These are phyloP conservation scores for Boletus semigastroideus DNA, from an alignment of 1,284 basidiomycete genomes.

Conservation along the genomic window DNA sequence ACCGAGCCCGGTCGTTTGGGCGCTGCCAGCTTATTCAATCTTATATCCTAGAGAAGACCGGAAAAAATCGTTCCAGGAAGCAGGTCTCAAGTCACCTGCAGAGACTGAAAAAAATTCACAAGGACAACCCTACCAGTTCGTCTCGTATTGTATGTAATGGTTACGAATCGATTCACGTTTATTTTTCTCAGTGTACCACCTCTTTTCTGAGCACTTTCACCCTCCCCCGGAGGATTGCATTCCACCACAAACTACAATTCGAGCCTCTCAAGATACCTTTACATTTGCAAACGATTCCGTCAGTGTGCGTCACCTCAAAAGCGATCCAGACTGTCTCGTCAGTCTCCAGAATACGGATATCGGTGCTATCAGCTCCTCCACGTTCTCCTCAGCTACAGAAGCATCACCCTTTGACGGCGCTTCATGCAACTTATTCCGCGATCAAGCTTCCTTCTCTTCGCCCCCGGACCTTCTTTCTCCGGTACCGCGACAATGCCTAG, in stretches of 20 bases:
- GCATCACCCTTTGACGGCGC: conserved; percentile 1
- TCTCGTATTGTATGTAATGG: conserved; percentile 2
- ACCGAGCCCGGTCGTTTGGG: conserved; percentile 30
- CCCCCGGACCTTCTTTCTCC: conserved; percentile 10
- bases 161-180: neutral
- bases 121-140: conserved; percentile 30
- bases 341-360: conserved; percentile 7
- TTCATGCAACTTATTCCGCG: conserved; percentile 3
- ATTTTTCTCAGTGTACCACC: conserved; percentile 17
- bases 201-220: conserved; percentile 30
- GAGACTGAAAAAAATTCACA: conserved; percentile 34
- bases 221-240: conserved; percentile 13
- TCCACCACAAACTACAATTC: neutral
- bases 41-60: conserved; percentile 36
- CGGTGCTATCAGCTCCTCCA: neutral
- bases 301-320: conserved; percentile 13
- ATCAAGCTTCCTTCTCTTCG: conserved; percentile 6
- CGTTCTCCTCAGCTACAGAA: conserved; percentile 8
- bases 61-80: conserved; percentile 34
- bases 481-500: conserved; percentile 9
- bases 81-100: conserved; percentile 35
- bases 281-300: conserved; percentile 7
- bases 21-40: conserved; percentile 37
- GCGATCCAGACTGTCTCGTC: conserved; percentile 12
- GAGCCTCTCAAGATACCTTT: conserved; percentile 15